Base-by-base conservation (phyloP, 163 green algal species). In the Coccomyxa subellipsoidea region DNA sequence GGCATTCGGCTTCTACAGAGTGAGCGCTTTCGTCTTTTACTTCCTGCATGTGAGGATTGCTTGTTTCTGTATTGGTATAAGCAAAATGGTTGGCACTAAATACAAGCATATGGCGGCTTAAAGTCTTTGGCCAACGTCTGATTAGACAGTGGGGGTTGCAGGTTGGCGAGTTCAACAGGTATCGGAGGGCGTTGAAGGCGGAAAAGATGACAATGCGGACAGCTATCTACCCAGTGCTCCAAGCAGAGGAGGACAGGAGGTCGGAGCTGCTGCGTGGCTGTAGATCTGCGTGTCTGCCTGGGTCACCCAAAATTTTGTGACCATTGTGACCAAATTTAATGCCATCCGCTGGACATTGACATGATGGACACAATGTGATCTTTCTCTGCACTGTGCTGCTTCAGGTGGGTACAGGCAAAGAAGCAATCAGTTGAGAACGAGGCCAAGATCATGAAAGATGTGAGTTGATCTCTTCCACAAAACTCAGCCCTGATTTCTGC, bases 1-100 rank as follows among this genome's bases (percentile, higher is more conserved):
- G 87, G 90, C 90, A 0, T 97, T 93, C 71, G 93, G 93, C 35
- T 96, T 96, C 71, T 93, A 95, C 84, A 88, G 89, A 83, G 91
- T 94, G 31, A 80, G 90, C 12, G 18, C 66, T 2, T 73, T 73
- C 66, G 10, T 73, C 66, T 73, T 73, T 12, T 73, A 18, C 47
- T 66, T 66, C 12, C n/a, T n/a, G n/a, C n/a, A n/a, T n/a, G n/a
- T n/a, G n/a, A n/a, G n/a, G n/a, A n/a, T n/a, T n/a, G n/a, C n/a
- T n/a, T n/a, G n/a, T n/a, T n/a, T n/a, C n/a, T n/a, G n/a, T n/a
- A n/a, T n/a, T n/a, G n/a, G n/a, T n/a, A n/a, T n/a, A n/a, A n/a
- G n/a, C 47, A 66, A 66, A 66, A 66, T 66, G 12, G 47, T 18
- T 66, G 47, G 18, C 47, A 66, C 12, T 66, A n/a, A n/a, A n/a